Base-by-base conservation (phyloP, 768 basidiomycete genomes). In the Leccinum boreale region DNA sequence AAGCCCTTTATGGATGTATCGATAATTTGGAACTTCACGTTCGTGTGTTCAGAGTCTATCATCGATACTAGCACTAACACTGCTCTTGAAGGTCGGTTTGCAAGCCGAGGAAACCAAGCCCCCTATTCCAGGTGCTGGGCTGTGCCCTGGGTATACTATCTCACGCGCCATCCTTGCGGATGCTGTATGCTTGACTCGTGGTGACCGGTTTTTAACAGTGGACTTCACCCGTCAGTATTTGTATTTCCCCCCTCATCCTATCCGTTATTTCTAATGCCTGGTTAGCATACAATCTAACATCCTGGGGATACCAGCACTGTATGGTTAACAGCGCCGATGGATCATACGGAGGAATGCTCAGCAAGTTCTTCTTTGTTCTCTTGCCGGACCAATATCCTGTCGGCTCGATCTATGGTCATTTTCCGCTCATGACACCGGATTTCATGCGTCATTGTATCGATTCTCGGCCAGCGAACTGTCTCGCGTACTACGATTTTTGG, bases 141-240 rank as follows among this genome's bases (percentile, higher is more conserved):
- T 92, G 5, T 92, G 90, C 68, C 90, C 90, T 5, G 89, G 90
- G 26, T 92, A 85, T 74, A 92, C 92, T 5, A 87, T 90, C 61
- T 90, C 90, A 7, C 79, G 92, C 46, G 88, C 90, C n/a, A 93
- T 94, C 61, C 77, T 94, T 14, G 79, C 85, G 11, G 90, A 92
- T 67, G 90, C 90, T 2, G 85, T 92, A 35, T 84, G 79, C 60
- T 76, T 93, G 57, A 83, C 81, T 29, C 83, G 91, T 31, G 90
- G 92, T 7, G 92, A 94, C 67, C 82, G 88, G 5, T 92, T 89
- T 75, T 72, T 90, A 61, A 92, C 91, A 1, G 78, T 79, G 9
- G 89, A 92, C 45, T 85, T 85, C 65, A 92, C 89, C 8, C 89
- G 89, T 89, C 62, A 21, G 87, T 75, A 24, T 28, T 42, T 6